Base-by-base conservation (phyloP, 768 basidiomycete genomes). In the Naganishia friedmannii region DNA sequence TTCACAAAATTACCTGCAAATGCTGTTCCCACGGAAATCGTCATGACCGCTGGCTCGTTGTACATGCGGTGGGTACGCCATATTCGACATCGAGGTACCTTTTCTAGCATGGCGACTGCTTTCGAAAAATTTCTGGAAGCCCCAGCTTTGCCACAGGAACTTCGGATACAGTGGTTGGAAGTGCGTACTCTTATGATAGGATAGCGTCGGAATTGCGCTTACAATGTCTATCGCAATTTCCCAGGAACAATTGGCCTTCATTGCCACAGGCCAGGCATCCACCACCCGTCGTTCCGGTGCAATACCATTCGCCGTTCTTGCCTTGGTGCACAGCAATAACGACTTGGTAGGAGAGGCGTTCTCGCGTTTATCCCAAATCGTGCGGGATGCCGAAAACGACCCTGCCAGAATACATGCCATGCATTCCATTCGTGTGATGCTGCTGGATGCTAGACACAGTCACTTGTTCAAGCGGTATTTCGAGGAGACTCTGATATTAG, bases 21-120 rank as follows among this genome's bases (percentile, higher is more conserved):
- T 19, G 29, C 34, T 5, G 55, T 39, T 13, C 9, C 46, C 0
- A 17, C 56, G 26, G 66, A 70, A 0, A 73, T 76, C 15, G 70
- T 78, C 0, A 60, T 73, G 17, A 2, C 15, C 46, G 72, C 75
- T 17, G 79, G 79, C 4, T 42, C 69, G n/a, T 65, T 72, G 21
- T 78, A 77, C 55, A 56, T 78, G 13, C 65, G 58, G 10, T 81
- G 80, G 80, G 58, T 81, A 68, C 75, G 77, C 53, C 76, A 78
- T 58, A 77, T 81, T 53, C 73, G 78, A 60, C 80, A 81, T 71
- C 74, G 80, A 21, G 80, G 78, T 0, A 78, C 78, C 12, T 81
- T 79, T 65, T 77, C 78, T n/a, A 77, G 75, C 57, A 73, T 81
- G 53, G 77, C 78, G 26, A 32, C 48, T n/a, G 74, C 77, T 7